These are phyloP conservation scores for Trichocladium antarcticum DNA, from an alignment of 495 filamentous ascomycete species.

Conservation along the genomic window DNA sequence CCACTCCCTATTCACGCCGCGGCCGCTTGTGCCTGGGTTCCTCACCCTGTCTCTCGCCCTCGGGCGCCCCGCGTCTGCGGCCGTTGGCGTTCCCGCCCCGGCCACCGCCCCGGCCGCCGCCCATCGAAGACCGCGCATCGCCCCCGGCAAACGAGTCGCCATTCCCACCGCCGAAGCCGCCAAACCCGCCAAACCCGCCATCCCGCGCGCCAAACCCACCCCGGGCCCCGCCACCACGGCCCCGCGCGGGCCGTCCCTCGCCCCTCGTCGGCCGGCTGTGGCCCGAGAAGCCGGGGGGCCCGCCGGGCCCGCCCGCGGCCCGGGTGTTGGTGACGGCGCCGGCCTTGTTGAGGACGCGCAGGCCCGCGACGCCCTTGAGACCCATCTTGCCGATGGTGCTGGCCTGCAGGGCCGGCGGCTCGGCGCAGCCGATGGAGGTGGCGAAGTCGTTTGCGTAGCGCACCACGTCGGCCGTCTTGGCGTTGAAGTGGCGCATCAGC, in stretches of 20 bases:
- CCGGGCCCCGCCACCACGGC: neutral
- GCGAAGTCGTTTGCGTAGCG: constrained; percentile 20
- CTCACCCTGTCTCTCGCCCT: neutral
- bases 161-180: neutral
- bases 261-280: too few species aligned
- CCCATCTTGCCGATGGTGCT: constrained; percentile 24
- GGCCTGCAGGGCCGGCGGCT: constrained; percentile 12
- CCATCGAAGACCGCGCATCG: neutral
- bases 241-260: too few species aligned
- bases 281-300: too few species aligned
- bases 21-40: constrained; percentile 13
- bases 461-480: constrained; percentile 13
- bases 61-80: neutral
- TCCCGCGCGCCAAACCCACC: neutral
- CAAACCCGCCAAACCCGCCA: neutral
- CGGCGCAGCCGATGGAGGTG: constrained; percentile 14
- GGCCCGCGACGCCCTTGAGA: constrained; percentile 24
- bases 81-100: too few species aligned
- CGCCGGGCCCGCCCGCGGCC: too few species aligned
- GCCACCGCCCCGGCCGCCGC: too few species aligned
- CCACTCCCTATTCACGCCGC: neutral
- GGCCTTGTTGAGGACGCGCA: constrained; percentile 7
- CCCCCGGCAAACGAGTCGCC: neutral
- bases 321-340: too few species aligned
- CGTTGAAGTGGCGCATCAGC: constrained; percentile 11